Evolutionary conservation across 352 stramenopile genomes (phyloP), one percentile per base, ranked within the genome.

Genomic region (Hyphochytrium catenoides): DNA sequence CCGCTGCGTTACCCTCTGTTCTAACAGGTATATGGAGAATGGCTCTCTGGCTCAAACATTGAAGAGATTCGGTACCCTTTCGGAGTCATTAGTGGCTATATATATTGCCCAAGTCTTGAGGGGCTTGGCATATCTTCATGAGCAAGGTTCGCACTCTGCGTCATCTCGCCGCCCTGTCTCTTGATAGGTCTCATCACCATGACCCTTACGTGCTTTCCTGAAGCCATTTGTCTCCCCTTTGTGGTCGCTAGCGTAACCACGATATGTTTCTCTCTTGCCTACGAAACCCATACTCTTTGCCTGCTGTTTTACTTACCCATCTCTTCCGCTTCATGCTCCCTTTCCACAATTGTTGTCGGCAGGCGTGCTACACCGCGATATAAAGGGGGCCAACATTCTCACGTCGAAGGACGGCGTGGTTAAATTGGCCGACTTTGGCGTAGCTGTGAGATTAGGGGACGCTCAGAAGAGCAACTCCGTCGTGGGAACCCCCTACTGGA

Each of bases 401-500:
- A 90, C 73, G 14, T 91, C 71, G 23, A 90, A 90, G 39, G 67
- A 84, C 34, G 71, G 70, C 18, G 53, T 88, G 3, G 74, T 91
- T 20, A 91, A 91, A 43, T 56, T 93, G 23, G 76, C 76, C 0
- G 78, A 93, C 40, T 93, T 93, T 56, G 78, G 78, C 28, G 74
- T 93, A 9, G 76, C 78, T 3, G 67, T 86, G 39, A 79, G 83
- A 46, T 47, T 85, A 23, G 81, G 55, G 48, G 73, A 82, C 33
- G 72, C 67, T 22, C 68, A 79, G 43, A 81, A 84, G 52, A 67
- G 59, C 26, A 70, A 89, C 35, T 75, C 73, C 4, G 72, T 94
- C 19, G 70, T 93, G 8, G 83, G 83, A 1, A 91, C 82, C 4
- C 83, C 83, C 0, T 95, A 95, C 41, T 95, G 83, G 83, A 94